Base-by-base conservation (phyloP, 371 early-diverging fungal genomes). In the Circinella umbellata region DNA sequence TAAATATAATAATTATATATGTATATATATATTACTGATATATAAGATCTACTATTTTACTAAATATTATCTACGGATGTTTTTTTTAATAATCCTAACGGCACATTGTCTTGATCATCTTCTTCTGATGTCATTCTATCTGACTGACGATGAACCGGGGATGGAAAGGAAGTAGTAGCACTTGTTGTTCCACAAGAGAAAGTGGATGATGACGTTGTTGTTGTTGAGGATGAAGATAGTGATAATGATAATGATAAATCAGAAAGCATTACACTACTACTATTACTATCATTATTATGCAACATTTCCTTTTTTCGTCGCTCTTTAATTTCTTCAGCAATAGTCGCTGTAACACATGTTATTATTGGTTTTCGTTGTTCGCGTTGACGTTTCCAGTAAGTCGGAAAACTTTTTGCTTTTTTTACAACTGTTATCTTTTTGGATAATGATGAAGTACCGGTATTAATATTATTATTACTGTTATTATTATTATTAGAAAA, bases 101-200 rank as follows among this genome's bases (percentile, higher is more conserved):
- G 64, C 20, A 64, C 47, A 47, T 64, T 38, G 36, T 64, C 64
- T 49, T 64, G 64, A 38, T 64, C 64, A 53, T 64, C 64, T 10
- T 53, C 64, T 38, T 42, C 62, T 13, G 64, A 11, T 11, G 63
- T 47, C 20, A 34, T 20, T 34, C 27, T 20, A 0, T 47, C 63
- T 34, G 17, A 38, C 63, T 20, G 63, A 62, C 13, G 63, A 46
- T 10, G 39, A 18, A 47, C 63, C 63, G n/a, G n/a, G n/a, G 63
- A 62, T 17, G 62, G 13, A 39, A 14, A 62, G 14, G 49, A 49
- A 4, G n/a, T 39, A n/a, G n/a, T n/a, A n/a, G n/a, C n/a, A 10
- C 10, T 39, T 10, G 39, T 39, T 39, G 39, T 4, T 39, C 10
- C 6, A 39, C 6, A 62, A 46, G 62, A 37, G 17, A 4, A 62